Evolutionary conservation across 2,329 filamentous ascomycete species (phyloP), one percentile per base, ranked within the genome.

Genomic region (Cephalotrichum gorgonifer): DNA sequence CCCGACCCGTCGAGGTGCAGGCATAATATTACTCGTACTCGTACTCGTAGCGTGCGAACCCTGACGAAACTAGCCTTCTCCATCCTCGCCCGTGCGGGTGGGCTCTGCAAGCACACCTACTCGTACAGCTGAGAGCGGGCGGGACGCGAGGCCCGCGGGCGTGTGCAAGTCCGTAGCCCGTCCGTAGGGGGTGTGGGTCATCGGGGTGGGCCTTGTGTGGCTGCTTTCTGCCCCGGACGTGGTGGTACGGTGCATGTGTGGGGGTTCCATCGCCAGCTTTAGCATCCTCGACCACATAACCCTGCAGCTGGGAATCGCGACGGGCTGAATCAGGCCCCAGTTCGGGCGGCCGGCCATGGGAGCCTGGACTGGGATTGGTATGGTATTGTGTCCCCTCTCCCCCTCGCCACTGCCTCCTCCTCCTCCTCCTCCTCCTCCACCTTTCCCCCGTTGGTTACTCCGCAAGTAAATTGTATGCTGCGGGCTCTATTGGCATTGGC

Each of bases 1-100:
- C 44, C 44, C 26, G 44, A 46, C 44, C 38, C 22, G 44, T 46
- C 44, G 23, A 46, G 28, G 33, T 46, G 44, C 44, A 46, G 44
- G 4, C n/a, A n/a, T n/a, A n/a, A n/a, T n/a, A n/a, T n/a, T n/a
- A n/a, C n/a, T n/a, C n/a, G n/a, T n/a, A n/a, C n/a, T n/a, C n/a
- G n/a, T n/a, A n/a, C n/a, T n/a, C n/a, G n/a, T n/a, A n/a, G n/a
- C n/a, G n/a, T n/a, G n/a, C n/a, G n/a, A n/a, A n/a, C n/a, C n/a
- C n/a, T n/a, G 35, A 39, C 9, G 22, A 20, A 9, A 20, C 35
- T 39, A 9, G 35, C n/a, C 17, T 20, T 39, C 17, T 20, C 35
- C 35, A 20, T 11, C 17, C 17, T 22, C 17, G n/a, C n/a, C n/a
- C n/a, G n/a, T n/a, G n/a, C n/a, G n/a, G n/a, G n/a, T n/a, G n/a